A percentile compares a stretch with the other conserved stretches of the same genome.
Evolutionary conservation across 2,329 filamentous ascomycete genomes (phyloP).

Genomic region (Botryosphaeria dothidea): DNA sequence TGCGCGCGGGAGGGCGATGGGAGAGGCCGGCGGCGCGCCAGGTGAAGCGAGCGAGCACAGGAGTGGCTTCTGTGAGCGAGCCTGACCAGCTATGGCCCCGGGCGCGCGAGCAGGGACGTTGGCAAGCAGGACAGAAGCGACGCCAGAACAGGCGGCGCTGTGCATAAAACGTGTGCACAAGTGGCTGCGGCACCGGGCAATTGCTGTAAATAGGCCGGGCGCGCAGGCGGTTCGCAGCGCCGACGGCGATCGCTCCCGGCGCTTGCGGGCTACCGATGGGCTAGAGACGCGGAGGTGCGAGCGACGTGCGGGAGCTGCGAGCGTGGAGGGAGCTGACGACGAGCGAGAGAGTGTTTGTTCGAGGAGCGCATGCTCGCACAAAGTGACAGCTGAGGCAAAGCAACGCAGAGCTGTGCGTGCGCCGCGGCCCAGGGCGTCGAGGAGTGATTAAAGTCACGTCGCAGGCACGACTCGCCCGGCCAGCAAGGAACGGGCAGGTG

Average conservation of each 20-base stretch:
- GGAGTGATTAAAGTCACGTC: constrained; percentile 14
- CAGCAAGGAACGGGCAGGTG: constrained; percentile 17
- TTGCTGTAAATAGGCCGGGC: constrained; percentile 14
- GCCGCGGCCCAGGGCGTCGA: neutral
- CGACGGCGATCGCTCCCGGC: constrained; percentile 16
- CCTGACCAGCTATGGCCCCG: constrained; percentile 8
- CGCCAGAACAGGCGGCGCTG: constrained; percentile 1
- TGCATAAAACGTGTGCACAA: constrained; percentile 19
- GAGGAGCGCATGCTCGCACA: neutral
- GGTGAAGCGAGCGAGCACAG: constrained; percentile 19
- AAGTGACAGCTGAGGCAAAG: neutral
- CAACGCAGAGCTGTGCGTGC: neutral
- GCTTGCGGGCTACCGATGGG: neutral
- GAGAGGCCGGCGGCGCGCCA: constrained; percentile 6
- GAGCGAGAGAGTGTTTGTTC: neutral
- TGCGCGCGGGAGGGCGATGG: constrained; percentile 19
- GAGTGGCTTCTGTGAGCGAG: constrained; percentile 14
- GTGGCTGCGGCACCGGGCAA: constrained; percentile 1
- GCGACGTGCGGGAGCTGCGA: neutral
- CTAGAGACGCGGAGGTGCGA: neutral
- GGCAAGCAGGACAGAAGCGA: constrained; percentile 14
- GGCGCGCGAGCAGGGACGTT: constrained; percentile 16
- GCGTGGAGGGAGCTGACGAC: neutral
- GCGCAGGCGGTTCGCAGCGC: constrained; percentile 14
- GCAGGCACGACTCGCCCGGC: constrained; percentile 11